Base-by-base conservation (phyloP, 2,329 filamentous ascomycete genomes). In the Verticillium nonalfalfae region DNA sequence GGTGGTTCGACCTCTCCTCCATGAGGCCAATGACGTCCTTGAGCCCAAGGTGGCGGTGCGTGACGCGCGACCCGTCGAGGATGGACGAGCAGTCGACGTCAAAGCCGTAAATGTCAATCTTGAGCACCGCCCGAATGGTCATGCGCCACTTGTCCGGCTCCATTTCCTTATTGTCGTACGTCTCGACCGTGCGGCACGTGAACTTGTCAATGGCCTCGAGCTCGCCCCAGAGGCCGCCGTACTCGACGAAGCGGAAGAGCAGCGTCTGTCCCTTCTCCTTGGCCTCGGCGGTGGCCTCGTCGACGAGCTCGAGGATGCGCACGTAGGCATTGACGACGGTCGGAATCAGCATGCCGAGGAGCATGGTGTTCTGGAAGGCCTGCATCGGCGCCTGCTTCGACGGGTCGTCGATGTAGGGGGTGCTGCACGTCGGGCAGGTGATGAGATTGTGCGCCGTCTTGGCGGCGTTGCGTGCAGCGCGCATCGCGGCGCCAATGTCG, bases 321-420 rank as follows among this genome's bases (percentile, higher is more conserved):
- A 77, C 77, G 74, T 88, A 88, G 7, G 82, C 81, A 68, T 85
- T 81, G 59, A 81, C 83, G 55, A 84, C 78, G 9, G 82, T 81
- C 1, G 84, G 84, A 3, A 88, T 73, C 35, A 88, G 76, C 1
- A 84, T 80, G 7, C 79, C 82, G 4, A 88, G 74, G 59, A 85
- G 76, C 83, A 87, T 86, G 58, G 81, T 75, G 67, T 79, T 86
- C 68, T 87, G 85, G 63, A 85, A 82, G 35, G 76, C 66, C 59
- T 82, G 79, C 58, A 85, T 77, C 26, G 78, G 75, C 1, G 76
- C 73, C 1, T 73, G 69, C 35, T 71, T 65, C 33, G 66, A 65
- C 1, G 72, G 66, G 6, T 79, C 74, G 7, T 74, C 67, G 15
- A 76, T 56, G 36, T 75, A 60, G 38, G 74, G 70, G 31, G 75